phyloP scores from a whole-genome alignment of 192 early-diverging fungal genomes.

The Geranomyces michiganensis region DNA sequence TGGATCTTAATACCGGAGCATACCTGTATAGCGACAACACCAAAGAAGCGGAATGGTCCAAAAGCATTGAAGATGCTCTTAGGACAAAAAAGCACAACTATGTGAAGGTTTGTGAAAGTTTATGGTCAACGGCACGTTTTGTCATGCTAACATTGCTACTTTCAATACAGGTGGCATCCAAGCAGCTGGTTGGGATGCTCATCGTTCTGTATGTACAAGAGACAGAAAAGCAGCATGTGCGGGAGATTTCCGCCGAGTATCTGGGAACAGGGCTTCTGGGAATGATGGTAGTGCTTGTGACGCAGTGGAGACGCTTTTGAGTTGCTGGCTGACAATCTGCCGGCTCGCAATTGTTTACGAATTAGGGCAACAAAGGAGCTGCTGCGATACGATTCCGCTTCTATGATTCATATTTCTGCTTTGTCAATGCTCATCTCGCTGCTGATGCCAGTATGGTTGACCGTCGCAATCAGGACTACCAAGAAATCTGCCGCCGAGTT shows the following conservation, averaged over 20 bases:
- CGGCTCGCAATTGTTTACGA: background rate
- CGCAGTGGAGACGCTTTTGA: background rate
- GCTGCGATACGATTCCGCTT: constrained; percentile 78
- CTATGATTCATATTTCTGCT: constrained; percentile 78
- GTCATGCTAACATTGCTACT: background rate
- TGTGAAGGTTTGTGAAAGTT: constrained; percentile 53
- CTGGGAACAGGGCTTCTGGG: constrained; percentile 76
- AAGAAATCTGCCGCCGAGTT: constrained; percentile 77
- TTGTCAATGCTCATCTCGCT: constrained; percentile 92
- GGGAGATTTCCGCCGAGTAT: constrained; percentile 66
- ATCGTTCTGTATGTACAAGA: constrained; percentile 76
- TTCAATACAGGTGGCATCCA: constrained; percentile 64
- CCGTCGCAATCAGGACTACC: constrained; percentile 86
- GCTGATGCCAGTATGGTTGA: constrained; percentile 78
- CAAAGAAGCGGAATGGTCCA: constrained; percentile 82
- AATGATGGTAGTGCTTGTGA: constrained; percentile 33
- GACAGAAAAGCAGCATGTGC: constrained; percentile 53
- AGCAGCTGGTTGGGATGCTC: constrained; percentile 89
- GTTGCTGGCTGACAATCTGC: background rate
- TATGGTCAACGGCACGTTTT: background rate
- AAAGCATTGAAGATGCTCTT: constrained; percentile 70
- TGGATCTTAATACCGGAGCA: constrained; percentile 83
- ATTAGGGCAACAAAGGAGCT: constrained; percentile 93
- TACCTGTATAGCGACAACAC: constrained; percentile 78
- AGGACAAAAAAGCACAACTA: constrained; percentile 54